Percentiles rank a stretch among this genome's conserved stretches.
These are phyloP conservation scores for Polygonum aviculare DNA, from an alignment of 148 eudicot genomes.

Conservation along the genomic window DNA sequence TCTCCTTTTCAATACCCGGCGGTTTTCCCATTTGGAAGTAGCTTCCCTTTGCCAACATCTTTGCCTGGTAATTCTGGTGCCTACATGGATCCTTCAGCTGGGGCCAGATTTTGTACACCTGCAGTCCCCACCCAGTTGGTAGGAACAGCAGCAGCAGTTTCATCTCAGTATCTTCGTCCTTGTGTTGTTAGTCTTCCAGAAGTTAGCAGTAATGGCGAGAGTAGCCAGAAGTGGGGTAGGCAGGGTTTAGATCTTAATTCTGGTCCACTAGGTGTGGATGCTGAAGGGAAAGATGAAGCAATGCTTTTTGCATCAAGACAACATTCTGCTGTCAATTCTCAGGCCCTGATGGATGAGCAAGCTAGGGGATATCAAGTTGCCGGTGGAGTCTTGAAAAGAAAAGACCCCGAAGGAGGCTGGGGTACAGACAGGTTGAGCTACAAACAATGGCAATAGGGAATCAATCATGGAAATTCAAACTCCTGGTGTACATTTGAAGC, in stretches of 20 bases:
- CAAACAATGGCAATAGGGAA: slow-evolving; percentile 61
- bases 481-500: not conserved
- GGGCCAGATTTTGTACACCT: slow-evolving; percentile 46
- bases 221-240: slow-evolving; percentile 47
- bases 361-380: slow-evolving; percentile 43
- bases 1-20: slow-evolving; percentile 54
- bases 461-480: not conserved
- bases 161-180: slow-evolving; percentile 60
- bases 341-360: slow-evolving; percentile 51
- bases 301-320: slow-evolving; percentile 38
- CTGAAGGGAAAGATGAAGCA: slow-evolving; percentile 52
- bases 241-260: slow-evolving; percentile 77
- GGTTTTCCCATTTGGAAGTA: slow-evolving; percentile 62
- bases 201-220: slow-evolving; percentile 35
- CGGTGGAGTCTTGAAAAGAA: slow-evolving; percentile 60
- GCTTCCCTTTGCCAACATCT: slow-evolving; percentile 49
- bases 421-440: slow-evolving; percentile 46
- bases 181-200: slow-evolving; percentile 49
- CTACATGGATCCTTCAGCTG: slow-evolving; percentile 46
- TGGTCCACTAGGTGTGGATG: slow-evolving; percentile 52
- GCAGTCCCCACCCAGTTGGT: slow-evolving; percentile 50
- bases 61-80: slow-evolving; percentile 46
- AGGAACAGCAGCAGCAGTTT: slow-evolving; percentile 42
- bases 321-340: slow-evolving; percentile 36
- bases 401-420: slow-evolving; percentile 81